Conservation (phyloP, 2,329 filamentous ascomycete genomes). For the Amesomyces nigricolor region DNA sequence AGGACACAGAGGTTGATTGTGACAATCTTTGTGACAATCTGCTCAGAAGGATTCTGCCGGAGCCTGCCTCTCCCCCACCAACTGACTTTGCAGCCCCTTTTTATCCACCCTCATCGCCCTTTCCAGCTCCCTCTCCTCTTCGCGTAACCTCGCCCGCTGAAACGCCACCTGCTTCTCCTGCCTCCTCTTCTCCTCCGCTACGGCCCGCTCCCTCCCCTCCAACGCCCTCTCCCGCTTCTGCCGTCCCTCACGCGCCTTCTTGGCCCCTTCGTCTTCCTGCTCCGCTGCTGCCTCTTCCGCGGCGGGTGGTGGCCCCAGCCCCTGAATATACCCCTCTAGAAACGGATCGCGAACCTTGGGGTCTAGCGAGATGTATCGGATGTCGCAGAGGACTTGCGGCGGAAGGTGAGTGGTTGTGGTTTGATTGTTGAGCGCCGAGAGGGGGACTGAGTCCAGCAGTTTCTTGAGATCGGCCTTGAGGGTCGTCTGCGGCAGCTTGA, state of each 20-base stretch:
- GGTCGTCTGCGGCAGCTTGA: slow-evolving; percentile 60
- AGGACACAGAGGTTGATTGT: too few species aligned
- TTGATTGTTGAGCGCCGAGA: slow-evolving; percentile 53
- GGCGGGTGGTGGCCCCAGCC: slow-evolving; percentile 54
- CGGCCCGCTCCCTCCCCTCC: slow-evolving; percentile 55
- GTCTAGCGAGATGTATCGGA: slow-evolving; percentile 65
- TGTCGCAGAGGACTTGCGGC: slow-evolving; percentile 55
- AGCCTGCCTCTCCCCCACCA: slow-evolving; percentile 29
- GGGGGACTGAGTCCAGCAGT: slow-evolving; percentile 57
- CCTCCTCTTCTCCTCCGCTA: slow-evolving; percentile 57
- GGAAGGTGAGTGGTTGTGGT: slow-evolving; percentile 56
- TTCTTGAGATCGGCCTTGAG: slow-evolving; percentile 64
- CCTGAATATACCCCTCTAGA: slow-evolving; percentile 60
- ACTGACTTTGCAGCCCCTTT: slow-evolving; percentile 58
- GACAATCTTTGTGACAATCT: too few species aligned
- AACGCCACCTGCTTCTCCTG: slow-evolving; percentile 54
- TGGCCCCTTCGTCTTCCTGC: slow-evolving; percentile 48
- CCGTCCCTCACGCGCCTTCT: slow-evolving; percentile 46
- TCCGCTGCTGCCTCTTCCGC: slow-evolving; percentile 33
- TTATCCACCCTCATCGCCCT: slow-evolving; percentile 64
- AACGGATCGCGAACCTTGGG: slow-evolving; percentile 56
- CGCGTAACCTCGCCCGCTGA: slow-evolving; percentile 56
- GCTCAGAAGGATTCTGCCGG: background rate
- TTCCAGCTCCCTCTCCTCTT: slow-evolving; percentile 63
- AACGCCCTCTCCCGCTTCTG: slow-evolving; percentile 60